These are phyloP conservation scores for Candida adriatica DNA, from an alignment of 805 yeast genomes.

Conservation along the genomic window DNA sequence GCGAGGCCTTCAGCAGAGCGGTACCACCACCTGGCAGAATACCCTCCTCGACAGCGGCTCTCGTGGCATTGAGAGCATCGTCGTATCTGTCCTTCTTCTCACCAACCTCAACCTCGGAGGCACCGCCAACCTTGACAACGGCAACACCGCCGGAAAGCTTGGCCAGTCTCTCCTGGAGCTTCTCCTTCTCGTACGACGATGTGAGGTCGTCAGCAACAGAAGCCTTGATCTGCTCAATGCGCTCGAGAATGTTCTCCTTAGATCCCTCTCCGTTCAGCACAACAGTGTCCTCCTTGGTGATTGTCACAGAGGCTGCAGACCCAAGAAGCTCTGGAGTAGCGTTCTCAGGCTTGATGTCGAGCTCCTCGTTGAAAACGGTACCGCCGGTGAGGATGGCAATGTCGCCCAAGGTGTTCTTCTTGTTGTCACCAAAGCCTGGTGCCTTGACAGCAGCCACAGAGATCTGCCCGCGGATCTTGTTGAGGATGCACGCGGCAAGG, in stretches of 20 bases:
- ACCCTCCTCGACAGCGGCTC: constrained; percentile 99
- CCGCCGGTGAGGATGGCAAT: constrained; percentile 92
- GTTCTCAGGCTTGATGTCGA: constrained; percentile 95
- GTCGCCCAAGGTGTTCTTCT: constrained; percentile 91
- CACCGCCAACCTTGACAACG: constrained; percentile 94
- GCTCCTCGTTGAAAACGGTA: constrained; percentile 41
- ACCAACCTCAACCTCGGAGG: constrained; percentile 97
- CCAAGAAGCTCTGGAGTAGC: constrained; percentile 90
- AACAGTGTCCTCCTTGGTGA: constrained; percentile 96
- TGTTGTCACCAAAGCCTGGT: constrained; percentile 99
- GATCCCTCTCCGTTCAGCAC: constrained; percentile 91
- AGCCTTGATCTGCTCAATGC: constrained; percentile 58
- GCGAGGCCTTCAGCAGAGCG: constrained; percentile 85
- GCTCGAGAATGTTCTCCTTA: constrained; percentile 75
- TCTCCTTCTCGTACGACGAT: constrained; percentile 85
- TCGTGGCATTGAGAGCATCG: constrained; percentile 96
- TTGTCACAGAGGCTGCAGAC: constrained; percentile 84
- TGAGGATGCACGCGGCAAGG: constrained; percentile 94
- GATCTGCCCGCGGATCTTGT: constrained; percentile 97
- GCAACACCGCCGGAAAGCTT: constrained; percentile 99
- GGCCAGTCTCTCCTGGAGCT: constrained; percentile 96
- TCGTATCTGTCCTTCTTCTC: constrained; percentile 99
- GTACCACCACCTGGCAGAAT: constrained; percentile 99
- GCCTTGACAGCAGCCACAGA: constrained; percentile 98
- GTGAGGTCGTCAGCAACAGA: constrained; percentile 21